phyloP scores from a whole-genome alignment of 2,329 filamentous ascomycete species.

The Apiospora aurea region DNA sequence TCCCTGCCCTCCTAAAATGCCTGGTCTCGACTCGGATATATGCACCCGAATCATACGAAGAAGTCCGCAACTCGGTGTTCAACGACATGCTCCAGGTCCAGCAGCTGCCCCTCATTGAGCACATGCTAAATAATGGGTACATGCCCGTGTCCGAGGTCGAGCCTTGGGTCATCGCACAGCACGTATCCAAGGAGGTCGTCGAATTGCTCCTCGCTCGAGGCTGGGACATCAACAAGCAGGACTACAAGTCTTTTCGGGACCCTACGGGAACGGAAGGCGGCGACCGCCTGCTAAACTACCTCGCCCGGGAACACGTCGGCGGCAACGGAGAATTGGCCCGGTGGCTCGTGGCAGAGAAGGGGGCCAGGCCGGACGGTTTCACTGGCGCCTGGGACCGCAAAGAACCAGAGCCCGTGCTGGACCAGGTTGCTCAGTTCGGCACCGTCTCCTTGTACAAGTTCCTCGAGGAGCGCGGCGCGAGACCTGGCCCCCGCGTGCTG shows the following conservation, averaged over 20 bases:
- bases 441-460: slow-evolving; percentile 25
- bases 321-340: slow-evolving; percentile 23
- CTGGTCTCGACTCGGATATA: neutral
- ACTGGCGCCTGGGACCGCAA: neutral
- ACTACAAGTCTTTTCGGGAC: neutral
- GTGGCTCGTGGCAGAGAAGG: slow-evolving; percentile 26
- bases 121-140: neutral
- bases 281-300: neutral
- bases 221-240: neutral
- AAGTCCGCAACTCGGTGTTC: neutral
- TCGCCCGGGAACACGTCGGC: neutral
- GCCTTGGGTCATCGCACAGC: neutral
- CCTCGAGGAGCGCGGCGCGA: slow-evolving; percentile 25
- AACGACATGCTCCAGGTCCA: neutral
- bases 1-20: neutral
- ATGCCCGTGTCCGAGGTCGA: neutral
- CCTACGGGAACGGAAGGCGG: neutral
- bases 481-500: slow-evolving; percentile 11
- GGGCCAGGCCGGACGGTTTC: slow-evolving; percentile 20
- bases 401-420: slow-evolving; percentile 22
- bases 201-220: neutral
- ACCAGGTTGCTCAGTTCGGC: slow-evolving; percentile 23
- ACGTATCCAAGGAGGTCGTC: neutral
- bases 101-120: neutral
- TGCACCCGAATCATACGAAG: neutral